phyloP scores from a whole-genome alignment of 192 early-diverging fungal species.

The Coemansia sp. region DNA sequence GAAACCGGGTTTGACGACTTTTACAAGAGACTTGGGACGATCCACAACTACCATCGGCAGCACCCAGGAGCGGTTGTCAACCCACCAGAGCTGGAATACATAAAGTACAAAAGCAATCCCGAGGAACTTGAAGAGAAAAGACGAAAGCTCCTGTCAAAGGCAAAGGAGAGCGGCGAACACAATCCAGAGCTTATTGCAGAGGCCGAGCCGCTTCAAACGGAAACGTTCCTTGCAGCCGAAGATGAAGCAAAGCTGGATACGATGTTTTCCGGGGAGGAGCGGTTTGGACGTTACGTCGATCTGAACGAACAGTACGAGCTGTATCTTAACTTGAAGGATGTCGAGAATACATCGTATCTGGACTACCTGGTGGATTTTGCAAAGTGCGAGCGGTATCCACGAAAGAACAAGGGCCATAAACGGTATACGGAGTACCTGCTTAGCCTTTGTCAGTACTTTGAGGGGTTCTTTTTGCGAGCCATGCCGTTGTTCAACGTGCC shows the following conservation, averaged over 20 bases:
- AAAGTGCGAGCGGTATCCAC: conserved; percentile 20
- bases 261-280: conserved; percentile 93
- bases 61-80: conserved; percentile 76
- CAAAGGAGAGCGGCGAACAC: conserved; percentile 16
- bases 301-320: conserved; percentile 74
- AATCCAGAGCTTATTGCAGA: conserved; percentile 7
- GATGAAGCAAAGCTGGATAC: conserved; percentile 62
- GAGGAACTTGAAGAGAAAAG: conserved; percentile 55
- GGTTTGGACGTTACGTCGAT: conserved; percentile 81
- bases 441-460: conserved; percentile 66
- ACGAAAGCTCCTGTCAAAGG: conserved; percentile 32
- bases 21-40: conserved; percentile 75
- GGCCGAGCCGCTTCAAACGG: background rate
- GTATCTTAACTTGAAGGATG: conserved; percentile 78
- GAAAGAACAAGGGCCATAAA: conserved; percentile 6
- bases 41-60: conserved; percentile 79
- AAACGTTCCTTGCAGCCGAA: conserved; percentile 50
- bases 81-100: conserved; percentile 79
- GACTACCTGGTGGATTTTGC: conserved; percentile 58
- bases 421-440: conserved; percentile 45
- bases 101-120: conserved; percentile 52
- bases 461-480: conserved; percentile 69
- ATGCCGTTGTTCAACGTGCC: conserved; percentile 76
- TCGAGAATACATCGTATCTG: conserved; percentile 54
- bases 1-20: conserved; percentile 80